Conservation (phyloP, 495 filamentous ascomycete genomes). For the Penicillium odoratum region DNA sequence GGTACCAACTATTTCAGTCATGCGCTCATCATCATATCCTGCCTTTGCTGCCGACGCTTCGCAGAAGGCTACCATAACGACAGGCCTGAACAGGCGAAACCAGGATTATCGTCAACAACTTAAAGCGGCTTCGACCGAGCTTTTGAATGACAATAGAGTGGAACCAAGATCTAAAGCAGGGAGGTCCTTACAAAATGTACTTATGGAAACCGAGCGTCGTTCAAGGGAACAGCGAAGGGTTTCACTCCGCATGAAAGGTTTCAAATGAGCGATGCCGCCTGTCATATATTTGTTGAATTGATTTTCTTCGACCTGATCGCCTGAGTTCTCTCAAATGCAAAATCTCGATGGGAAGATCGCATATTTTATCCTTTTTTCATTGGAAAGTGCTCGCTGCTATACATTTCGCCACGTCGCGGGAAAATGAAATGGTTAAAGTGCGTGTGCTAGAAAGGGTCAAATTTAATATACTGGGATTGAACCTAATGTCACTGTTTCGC, state of each 20-base stretch:
- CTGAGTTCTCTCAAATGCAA: no score
- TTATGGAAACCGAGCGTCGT: slow-evolving; percentile 14
- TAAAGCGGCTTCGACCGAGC: slow-evolving; percentile 7
- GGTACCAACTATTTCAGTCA: background rate
- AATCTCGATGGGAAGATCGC: no score
- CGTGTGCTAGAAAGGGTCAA: no score
- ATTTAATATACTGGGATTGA: no score
- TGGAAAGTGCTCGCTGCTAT: no score
- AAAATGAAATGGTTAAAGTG: no score
- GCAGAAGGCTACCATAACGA: background rate
- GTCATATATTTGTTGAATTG: no score
- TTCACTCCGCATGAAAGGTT: background rate
- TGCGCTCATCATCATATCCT: slow-evolving; percentile 10
- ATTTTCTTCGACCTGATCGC: no score
- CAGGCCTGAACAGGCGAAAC: background rate
- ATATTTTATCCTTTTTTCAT: no score
- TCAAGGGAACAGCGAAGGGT: slow-evolving; percentile 4
- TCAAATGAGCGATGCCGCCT: background rate
- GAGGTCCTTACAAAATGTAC: slow-evolving; percentile 11
- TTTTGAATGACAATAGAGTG: slow-evolving; percentile 15
- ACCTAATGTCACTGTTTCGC: no score
- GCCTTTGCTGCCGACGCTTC: background rate
- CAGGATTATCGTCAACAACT: slow-evolving; percentile 8
- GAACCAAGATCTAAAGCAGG: slow-evolving; percentile 13
- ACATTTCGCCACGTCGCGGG: no score